A percentile compares a stretch with the other conserved stretches of the same genome.
phyloP scores from a whole-genome alignment of 2,329 filamentous ascomycete species.

The Beauveria sp. region DNA sequence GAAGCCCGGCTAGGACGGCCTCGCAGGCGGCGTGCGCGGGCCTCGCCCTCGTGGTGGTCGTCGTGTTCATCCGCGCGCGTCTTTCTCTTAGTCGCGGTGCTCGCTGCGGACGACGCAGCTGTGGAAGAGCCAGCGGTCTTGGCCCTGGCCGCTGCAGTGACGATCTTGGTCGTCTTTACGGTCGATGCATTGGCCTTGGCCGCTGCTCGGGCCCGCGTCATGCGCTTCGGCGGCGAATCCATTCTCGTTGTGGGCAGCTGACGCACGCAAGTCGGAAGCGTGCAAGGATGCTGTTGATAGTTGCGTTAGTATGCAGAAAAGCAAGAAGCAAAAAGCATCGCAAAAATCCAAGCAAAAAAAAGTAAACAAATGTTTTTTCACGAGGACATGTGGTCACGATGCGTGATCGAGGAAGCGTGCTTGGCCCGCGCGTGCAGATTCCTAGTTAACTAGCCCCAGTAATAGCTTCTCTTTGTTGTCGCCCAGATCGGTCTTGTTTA shows the following conservation, averaged over 20 bases:
- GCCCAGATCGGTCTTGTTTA: constrained; percentile 4
- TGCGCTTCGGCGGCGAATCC: constrained; percentile 53
- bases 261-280: constrained; percentile 14
- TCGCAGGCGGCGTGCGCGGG: constrained; percentile 14
- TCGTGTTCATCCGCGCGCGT: constrained; percentile 44
- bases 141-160: constrained; percentile 42
- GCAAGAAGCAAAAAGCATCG: constrained; percentile 14
- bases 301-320: constrained; percentile 12
- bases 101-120: constrained; percentile 25
- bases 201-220: constrained; percentile 44
- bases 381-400: constrained; percentile 6
- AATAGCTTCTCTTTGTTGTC: constrained; percentile 9
- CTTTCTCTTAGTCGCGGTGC: constrained; percentile 39
- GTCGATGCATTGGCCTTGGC: constrained; percentile 32
- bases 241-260: constrained; percentile 28
- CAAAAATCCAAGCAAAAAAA: constrained; percentile 19
- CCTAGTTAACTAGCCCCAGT: not conserved
- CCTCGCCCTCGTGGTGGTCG: constrained; percentile 33
- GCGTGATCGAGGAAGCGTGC: constrained; percentile 1
- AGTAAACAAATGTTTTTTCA: constrained; percentile 12
- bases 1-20: constrained; percentile 38
- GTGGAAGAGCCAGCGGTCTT: constrained; percentile 27
- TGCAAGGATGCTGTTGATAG: not conserved
- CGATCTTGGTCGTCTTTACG: constrained; percentile 35
- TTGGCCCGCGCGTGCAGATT: not conserved